phyloP scores from a whole-genome alignment of 495 filamentous ascomycete genomes.

The Tuber brumale region DNA sequence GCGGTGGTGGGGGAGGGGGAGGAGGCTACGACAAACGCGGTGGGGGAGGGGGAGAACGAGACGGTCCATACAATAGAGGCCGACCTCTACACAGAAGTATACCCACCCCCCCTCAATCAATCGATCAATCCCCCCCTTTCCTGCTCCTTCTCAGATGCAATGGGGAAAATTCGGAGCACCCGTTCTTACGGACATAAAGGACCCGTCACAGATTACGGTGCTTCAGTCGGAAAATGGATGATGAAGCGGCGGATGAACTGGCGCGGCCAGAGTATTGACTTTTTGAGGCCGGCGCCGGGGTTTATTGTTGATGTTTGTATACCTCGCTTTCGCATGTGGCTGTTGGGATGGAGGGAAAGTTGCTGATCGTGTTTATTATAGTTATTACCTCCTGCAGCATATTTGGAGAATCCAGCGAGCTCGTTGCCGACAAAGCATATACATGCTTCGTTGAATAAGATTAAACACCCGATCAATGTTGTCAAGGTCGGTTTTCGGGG shows the following conservation, averaged over 20 bases:
- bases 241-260: slow-evolving; percentile 71
- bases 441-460: slow-evolving; percentile 94
- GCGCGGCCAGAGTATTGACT: slow-evolving; percentile 58
- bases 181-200: slow-evolving; percentile 48
- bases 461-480: slow-evolving; percentile 95
- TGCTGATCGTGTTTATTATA: slow-evolving; percentile 44
- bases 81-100: slow-evolving; percentile 36
- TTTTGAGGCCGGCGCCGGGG: slow-evolving; percentile 74
- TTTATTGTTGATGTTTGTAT: slow-evolving; percentile 79
- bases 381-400: slow-evolving; percentile 81
- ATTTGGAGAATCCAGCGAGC: slow-evolving; percentile 64
- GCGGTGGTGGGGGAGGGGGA: slow-evolving; percentile 23
- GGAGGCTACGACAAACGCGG: slow-evolving; percentile 44
- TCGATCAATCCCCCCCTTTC: neutral
- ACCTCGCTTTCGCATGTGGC: neutral
- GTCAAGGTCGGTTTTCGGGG: slow-evolving; percentile 48
- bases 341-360: slow-evolving; percentile 1
- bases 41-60: slow-evolving; percentile 49
- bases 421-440: slow-evolving; percentile 82
- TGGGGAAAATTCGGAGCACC: neutral
- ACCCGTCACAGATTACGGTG: slow-evolving; percentile 90
- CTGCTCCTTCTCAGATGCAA: neutral
- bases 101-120: slow-evolving; percentile 4
- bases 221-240: slow-evolving; percentile 90
- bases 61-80: slow-evolving; percentile 45